A percentile compares a stretch with the other conserved stretches of the same genome.
Evolutionary conservation across 352 stramenopile species (phyloP).

Genomic region (Phytophthora constricta): DNA sequence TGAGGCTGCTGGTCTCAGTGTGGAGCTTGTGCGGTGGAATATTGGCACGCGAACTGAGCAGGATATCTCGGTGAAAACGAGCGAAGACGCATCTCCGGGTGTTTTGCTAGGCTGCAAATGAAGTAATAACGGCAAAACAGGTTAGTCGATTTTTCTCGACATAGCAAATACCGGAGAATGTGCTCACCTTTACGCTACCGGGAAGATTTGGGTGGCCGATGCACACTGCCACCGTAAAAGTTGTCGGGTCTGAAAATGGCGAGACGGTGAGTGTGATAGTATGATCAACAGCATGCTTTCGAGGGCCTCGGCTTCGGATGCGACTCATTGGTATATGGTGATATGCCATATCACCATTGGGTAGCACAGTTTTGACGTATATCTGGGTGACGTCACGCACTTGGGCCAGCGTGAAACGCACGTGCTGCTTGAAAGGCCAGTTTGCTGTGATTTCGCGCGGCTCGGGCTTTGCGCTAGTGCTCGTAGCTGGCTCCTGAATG

Average conservation of each 20-base stretch:
- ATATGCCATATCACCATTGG: slow-evolving; percentile 46
- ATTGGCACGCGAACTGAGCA: slow-evolving; percentile 35
- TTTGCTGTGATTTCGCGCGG: slow-evolving; percentile 56
- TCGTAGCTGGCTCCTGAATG: slow-evolving; percentile 32
- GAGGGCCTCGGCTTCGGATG: slow-evolving; percentile 21
- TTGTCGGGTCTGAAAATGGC: slow-evolving; percentile 67
- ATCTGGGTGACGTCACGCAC: slow-evolving; percentile 43
- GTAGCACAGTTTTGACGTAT: slow-evolving; percentile 55
- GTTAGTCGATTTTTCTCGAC: slow-evolving; percentile 19
- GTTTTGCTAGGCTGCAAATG: slow-evolving; percentile 7
- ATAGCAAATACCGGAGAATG: too few relatives aligned
- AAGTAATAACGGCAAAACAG: slow-evolving; percentile 12
- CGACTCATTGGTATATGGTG: slow-evolving; percentile 40
- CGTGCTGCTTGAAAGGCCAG: slow-evolving; percentile 51
- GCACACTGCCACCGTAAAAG: slow-evolving; percentile 47
- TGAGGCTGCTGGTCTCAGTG: slow-evolving; percentile 25
- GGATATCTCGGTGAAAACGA: slow-evolving; percentile 50
- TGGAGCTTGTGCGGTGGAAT: slow-evolving; percentile 56
- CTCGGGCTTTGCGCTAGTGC: slow-evolving; percentile 27
- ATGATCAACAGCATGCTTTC: slow-evolving; percentile 37
- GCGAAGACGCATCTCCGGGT: slow-evolving; percentile 12
- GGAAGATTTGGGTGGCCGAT: slow-evolving; percentile 41
- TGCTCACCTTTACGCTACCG: slow-evolving; percentile 37
- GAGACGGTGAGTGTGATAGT: slow-evolving; percentile 46
- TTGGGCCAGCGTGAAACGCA: slow-evolving; percentile 37